phyloP scores from a whole-genome alignment of 2,329 filamentous ascomycete species.

The Fusarium sambucinum region DNA sequence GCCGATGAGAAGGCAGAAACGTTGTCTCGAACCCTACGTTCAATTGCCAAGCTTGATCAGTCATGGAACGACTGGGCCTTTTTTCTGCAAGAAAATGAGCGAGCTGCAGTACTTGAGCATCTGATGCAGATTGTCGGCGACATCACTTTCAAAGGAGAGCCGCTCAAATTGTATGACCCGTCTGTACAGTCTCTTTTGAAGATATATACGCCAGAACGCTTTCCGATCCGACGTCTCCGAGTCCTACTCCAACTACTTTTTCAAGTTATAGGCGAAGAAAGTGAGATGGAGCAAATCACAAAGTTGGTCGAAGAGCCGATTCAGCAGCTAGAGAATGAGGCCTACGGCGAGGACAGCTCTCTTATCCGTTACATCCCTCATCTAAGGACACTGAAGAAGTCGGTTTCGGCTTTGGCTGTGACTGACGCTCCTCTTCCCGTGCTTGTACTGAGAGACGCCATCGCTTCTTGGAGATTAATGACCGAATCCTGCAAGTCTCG shows the following conservation, averaged over 20 bases:
- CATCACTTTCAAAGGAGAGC: slow-evolving; percentile 50
- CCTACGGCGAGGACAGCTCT: slow-evolving; percentile 59
- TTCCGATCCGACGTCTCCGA: slow-evolving; percentile 66
- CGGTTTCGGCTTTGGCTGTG: slow-evolving; percentile 58
- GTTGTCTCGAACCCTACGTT: slow-evolving; percentile 70
- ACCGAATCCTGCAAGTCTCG: slow-evolving; percentile 55
- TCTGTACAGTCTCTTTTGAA: slow-evolving; percentile 62
- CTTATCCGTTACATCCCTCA: slow-evolving; percentile 62
- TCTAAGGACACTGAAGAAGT: slow-evolving; percentile 60
- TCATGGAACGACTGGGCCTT: slow-evolving; percentile 69
- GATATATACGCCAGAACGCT: slow-evolving; percentile 62
- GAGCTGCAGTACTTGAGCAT: slow-evolving; percentile 71
- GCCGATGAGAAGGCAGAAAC: slow-evolving; percentile 61
- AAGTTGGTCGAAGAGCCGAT: slow-evolving; percentile 56
- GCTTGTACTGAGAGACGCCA: slow-evolving; percentile 52
- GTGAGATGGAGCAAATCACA: slow-evolving; percentile 55
- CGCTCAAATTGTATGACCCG: slow-evolving; percentile 59
- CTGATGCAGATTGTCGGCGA: slow-evolving; percentile 64
- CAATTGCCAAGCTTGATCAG: slow-evolving; percentile 69
- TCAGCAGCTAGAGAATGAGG: slow-evolving; percentile 52
- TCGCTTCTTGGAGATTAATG: slow-evolving; percentile 61
- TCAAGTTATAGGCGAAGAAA: slow-evolving; percentile 60
- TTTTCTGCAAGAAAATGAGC: slow-evolving; percentile 64
- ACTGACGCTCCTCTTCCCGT: slow-evolving; percentile 50
- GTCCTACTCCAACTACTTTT: slow-evolving; percentile 63